Evolutionary conservation across 202 grass and related monocot species (phyloP).

Genomic region (Hordeum pubiflorum): DNA sequence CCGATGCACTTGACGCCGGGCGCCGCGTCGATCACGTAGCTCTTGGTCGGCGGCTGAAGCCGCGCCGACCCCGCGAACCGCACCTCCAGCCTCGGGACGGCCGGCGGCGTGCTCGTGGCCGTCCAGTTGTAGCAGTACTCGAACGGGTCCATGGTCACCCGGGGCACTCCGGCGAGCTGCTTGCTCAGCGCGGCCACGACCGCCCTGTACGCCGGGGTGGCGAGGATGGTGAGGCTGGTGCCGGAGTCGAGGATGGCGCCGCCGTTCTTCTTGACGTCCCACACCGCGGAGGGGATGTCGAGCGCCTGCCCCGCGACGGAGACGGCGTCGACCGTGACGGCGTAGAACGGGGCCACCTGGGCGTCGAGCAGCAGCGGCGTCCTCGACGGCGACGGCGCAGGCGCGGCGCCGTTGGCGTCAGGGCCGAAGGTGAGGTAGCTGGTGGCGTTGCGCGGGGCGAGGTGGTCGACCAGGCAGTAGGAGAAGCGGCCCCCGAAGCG

Average conservation of each 20-base stretch:
- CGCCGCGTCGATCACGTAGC: slow-evolving; percentile 88
- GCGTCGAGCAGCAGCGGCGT: slow-evolving; percentile 60
- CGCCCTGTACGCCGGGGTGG: slow-evolving; percentile 55
- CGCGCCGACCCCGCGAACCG: slow-evolving; percentile 48
- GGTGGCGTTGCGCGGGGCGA: slow-evolving; percentile 71
- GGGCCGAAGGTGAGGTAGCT: slow-evolving; percentile 78
- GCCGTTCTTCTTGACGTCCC: slow-evolving; percentile 51
- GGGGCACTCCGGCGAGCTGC: slow-evolving; percentile 33
- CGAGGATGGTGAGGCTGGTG: slow-evolving; percentile 63
- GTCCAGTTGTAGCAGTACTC: slow-evolving; percentile 99
- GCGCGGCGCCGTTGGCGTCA: neutral
- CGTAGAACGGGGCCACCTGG: slow-evolving; percentile 59
- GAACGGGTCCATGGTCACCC: slow-evolving; percentile 63
- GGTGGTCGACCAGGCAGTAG: slow-evolving; percentile 97
- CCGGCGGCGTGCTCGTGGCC: neutral
- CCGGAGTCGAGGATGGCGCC: slow-evolving; percentile 90
- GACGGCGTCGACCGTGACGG: slow-evolving; percentile 39
- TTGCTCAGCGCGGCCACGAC: slow-evolving; percentile 45
- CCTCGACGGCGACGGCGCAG: neutral
- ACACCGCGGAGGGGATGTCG: slow-evolving; percentile 42
- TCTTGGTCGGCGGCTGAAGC: slow-evolving; percentile 67
- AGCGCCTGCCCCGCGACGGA: slow-evolving; percentile 46
- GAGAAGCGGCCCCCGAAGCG: slow-evolving; percentile 79
- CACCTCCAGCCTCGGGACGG: slow-evolving; percentile 47
- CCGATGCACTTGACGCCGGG: slow-evolving; percentile 80